These are phyloP conservation scores for Fagus crenata DNA, from an alignment of 306 rosid genomes.

Conservation along the genomic window DNA sequence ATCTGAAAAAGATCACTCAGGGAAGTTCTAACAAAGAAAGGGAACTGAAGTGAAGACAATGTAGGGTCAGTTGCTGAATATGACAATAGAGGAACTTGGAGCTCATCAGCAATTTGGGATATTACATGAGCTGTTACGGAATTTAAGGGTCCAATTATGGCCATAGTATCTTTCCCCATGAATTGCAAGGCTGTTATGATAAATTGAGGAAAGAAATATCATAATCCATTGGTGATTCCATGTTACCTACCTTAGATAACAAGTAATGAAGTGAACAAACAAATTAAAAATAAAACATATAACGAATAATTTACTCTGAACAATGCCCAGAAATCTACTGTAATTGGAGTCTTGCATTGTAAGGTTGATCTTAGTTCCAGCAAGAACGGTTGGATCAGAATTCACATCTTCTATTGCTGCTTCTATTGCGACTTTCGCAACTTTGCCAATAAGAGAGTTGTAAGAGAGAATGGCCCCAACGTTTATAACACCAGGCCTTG, in stretches of 20 bases:
- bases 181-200: slow-evolving; percentile 60
- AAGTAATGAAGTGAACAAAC: not conserved
- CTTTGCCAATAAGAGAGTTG: slow-evolving; percentile 52
- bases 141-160: slow-evolving; percentile 87
- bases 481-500: slow-evolving; percentile 55
- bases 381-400: slow-evolving; percentile 72
- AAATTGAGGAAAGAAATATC: slow-evolving; percentile 24
- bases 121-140: slow-evolving; percentile 80
- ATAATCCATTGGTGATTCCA: slow-evolving; percentile 10
- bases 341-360: slow-evolving; percentile 59
- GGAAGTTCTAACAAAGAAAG: slow-evolving; percentile 70
- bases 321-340: slow-evolving; percentile 73
- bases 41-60: slow-evolving; percentile 80
- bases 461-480: slow-evolving; percentile 70
- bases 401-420: slow-evolving; percentile 74
- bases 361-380: slow-evolving; percentile 51
- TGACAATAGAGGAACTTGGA: slow-evolving; percentile 78
- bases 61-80: slow-evolving; percentile 82
- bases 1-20: slow-evolving; percentile 69
- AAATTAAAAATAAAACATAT: not conserved
- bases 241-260: not conserved
- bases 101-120: slow-evolving; percentile 84
- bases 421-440: slow-evolving; percentile 55
- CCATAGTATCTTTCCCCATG: slow-evolving; percentile 65
- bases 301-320: slow-evolving; percentile 61